Percentiles rank a stretch among this genome's conserved stretches.
These are phyloP conservation scores for Exidia glandulosa DNA, from an alignment of 768 basidiomycete genomes.

Conservation along the genomic window DNA sequence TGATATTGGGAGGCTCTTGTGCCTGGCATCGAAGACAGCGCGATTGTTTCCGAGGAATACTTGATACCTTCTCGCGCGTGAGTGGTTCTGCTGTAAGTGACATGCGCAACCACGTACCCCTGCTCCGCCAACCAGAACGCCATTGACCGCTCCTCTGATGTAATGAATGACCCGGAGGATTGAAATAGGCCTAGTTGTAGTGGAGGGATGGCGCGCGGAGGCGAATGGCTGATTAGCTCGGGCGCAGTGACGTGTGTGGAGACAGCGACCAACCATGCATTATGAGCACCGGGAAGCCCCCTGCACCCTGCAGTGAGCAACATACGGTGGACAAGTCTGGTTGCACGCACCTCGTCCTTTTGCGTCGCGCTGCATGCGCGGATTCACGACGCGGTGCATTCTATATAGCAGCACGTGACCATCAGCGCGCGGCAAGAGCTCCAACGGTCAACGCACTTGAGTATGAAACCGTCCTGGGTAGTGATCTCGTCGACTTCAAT, in stretches of 20 bases:
- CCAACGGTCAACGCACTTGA: conserved; percentile 12
- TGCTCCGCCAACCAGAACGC: conserved; percentile 40
- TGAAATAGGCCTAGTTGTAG: conserved; percentile 29
- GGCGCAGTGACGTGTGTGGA: not conserved
- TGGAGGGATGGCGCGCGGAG: not conserved
- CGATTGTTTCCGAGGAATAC: conserved; percentile 31
- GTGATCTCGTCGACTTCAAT: conserved; percentile 32
- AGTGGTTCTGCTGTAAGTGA: not conserved
- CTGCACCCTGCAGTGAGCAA: not conserved
- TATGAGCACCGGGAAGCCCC: conserved; percentile 32
- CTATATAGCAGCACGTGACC: conserved; percentile 4
- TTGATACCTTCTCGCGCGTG: conserved; percentile 23
- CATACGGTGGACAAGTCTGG: not conserved
- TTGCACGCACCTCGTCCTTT: conserved; percentile 16
- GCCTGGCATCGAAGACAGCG: conserved; percentile 39
- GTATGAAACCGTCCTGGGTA: conserved; percentile 35
- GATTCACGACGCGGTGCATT: conserved; percentile 26
- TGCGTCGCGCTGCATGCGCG: conserved; percentile 14
- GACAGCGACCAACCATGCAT: conserved; percentile 21
- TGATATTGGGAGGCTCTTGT: conserved; percentile 23
- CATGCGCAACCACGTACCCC: conserved; percentile 10
- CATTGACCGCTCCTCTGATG: conserved; percentile 35
- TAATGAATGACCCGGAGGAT: conserved; percentile 35
- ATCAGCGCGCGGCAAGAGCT: not conserved
- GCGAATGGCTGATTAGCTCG: too few relatives aligned